Base-by-base conservation (phyloP, 306 rosid species). In the Betula pendula region DNA sequence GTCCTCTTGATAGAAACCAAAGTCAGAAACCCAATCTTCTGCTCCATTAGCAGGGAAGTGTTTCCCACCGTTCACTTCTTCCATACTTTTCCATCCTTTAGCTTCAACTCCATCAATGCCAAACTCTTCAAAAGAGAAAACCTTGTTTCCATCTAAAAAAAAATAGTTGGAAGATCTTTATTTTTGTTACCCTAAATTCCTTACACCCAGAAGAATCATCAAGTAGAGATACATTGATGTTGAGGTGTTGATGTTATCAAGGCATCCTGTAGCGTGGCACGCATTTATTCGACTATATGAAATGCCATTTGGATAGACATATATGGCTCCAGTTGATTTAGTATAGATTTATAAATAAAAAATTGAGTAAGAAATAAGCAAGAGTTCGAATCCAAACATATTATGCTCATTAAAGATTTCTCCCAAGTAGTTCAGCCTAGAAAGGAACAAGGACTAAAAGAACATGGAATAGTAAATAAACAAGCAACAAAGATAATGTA, bases 201-300 rank as follows among this genome's bases (percentile, higher is more conserved):
- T 70, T 5, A 50, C 49, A n/a, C 16, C 50, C 44, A 31, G 14
- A 58, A 51, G 14, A 58, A 51, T 66, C 65, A 16, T 76, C 77
- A 70, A 80, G 43, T 48, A 33, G 24, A 17, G 77, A 50, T 42
- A 59, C 69, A 49, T 65, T 72, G 80, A 73, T 50, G 68, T 82
- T 60, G 73, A 75, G 77, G 56, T 74, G 45, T 29, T 83, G 82
- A 81, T 81, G 38, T 55, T 50, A 80, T 71, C 79, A 49, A 89
- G 75, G 66, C 51, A 76, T 81, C 83, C 85, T 22, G 84, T 73
- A 59, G 31, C 35, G 16, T 38, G 16, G 70, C 22, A 48, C 25
- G 11, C 75, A 8, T 35, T 6, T 47, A 3, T 43, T 19, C 0
- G 2, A 19, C 35, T 52, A 24, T 60, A 22, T 33, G 13, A 63